Evolutionary conservation across 106 monocot species (phyloP), one percentile per base, ranked within the genome.

Genomic region (Acorus gramineus): DNA sequence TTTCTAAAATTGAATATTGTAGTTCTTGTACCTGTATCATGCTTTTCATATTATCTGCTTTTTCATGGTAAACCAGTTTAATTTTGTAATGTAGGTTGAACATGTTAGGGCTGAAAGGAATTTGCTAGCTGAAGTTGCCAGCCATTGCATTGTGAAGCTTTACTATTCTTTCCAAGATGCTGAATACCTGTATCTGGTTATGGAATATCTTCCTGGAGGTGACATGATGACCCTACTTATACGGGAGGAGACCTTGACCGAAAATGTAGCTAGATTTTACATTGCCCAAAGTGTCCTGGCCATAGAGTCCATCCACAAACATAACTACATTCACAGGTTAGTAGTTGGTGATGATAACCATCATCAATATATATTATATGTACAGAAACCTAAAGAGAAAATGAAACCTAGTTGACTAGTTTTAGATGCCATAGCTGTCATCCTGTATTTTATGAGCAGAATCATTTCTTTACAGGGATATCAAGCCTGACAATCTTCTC

Each of bases 91-190:
- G 61, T 63, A 89, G 92, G 87, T 93, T 60, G 88, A 88, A 60
- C 93, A 85, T 85, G 96, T 96, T 11, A 87, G 78, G 81, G 96
- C 96, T 52, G 96, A 96, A 83, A 82, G 96, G 65, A 96, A 96
- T 59, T 76, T 96, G 60, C 87, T 96, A 68, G 91, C 96, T 67
- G 96, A 96, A 81, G 96, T 96, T 79, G 87, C 90, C 44, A 96
- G 96, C 54, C 91, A 91, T 74, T 96, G 85, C 69, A 96, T 96
- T 66, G 96, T 96, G 67, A 96, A 96, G 68, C 80, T 96, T 3
- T 96, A 96, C 68, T 96, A 96, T 73, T 96, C 96, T 59, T 96
- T 96, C 76, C 96, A 96, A 91, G 96, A 96, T 75, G 74, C 78
- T 11, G 96, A 96, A 61, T 91, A 87, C 60, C 72, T 96, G 28